Evolutionary conservation across 2,329 filamentous ascomycete genomes (phyloP).

Genomic region (Rhinocladiella similis): DNA sequence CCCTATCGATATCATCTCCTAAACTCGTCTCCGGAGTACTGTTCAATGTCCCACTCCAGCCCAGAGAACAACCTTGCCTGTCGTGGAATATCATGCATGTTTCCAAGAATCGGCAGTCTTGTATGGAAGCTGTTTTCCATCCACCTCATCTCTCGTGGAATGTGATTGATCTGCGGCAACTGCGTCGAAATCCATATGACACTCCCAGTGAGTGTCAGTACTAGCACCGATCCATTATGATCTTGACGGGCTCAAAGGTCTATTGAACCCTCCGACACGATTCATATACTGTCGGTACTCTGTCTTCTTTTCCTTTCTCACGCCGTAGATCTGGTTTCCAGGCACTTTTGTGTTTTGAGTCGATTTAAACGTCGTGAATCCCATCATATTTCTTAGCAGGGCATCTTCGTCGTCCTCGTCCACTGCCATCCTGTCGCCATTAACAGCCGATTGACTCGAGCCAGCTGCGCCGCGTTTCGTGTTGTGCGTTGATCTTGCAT

Average conservation of each 20-base stretch:
- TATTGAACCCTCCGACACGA: conserved; percentile 51
- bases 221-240: conserved; percentile 20
- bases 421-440: conserved; percentile 37
- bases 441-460: conserved; percentile 25
- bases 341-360: conserved; percentile 88
- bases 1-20: no score
- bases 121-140: no score
- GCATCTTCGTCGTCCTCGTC: conserved; percentile 61
- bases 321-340: conserved; percentile 80
- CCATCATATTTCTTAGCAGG: conserved; percentile 83
- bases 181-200: no score
- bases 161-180: no score
- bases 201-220: no score
- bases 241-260: conserved; percentile 49
- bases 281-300: conserved; percentile 96
- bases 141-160: no score
- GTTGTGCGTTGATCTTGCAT: no score
- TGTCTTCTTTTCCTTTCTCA: conserved; percentile 90
- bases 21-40: no score
- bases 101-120: no score
- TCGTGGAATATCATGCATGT: no score
- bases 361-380: conserved; percentile 79
- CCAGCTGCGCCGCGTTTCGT: neutral
- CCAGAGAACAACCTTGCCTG: no score
- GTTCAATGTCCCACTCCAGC: no score